Base-by-base conservation (phyloP, 768 basidiomycete genomes). In the Rhizopogon vulgaris region DNA sequence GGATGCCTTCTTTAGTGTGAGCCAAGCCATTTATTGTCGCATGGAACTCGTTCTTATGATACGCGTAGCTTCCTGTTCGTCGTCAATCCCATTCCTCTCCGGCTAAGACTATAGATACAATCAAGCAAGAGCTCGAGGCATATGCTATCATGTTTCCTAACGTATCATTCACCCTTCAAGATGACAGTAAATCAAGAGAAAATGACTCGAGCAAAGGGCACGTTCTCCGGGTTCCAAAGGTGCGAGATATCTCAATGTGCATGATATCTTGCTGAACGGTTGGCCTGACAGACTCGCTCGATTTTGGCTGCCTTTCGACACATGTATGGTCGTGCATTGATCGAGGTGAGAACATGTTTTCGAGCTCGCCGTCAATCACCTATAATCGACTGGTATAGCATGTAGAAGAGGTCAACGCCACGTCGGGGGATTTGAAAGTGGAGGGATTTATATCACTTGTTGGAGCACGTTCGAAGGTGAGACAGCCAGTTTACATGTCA, bases 1-100 rank as follows among this genome's bases (percentile, higher is more conserved):
- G 18, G 95, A 97, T 65, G 84, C 90, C 3, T 99, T 96, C 64
- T 89, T 87, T 63, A 93, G 90, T 62, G 92, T 92, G 55, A 40
- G 81, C 72, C 15, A 28, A 38, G 49, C 38, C 18, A 17, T 51
- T 17, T 41, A 28, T 22, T 48, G 52, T 37, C 39, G 41, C 38
- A 39, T 50, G 41, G 28, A 25, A 24, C 41, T 42, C 41, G 27
- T 12, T 41, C 49, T 38, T 41, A 41, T 54, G 25, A 27, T 58
- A 41, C 27, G 25, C 8, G 22, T 42, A 93, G 91, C 78, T 93
- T 39, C 91, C 91, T 32, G 80, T 94, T 55, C 84, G 91, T 52
- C 80, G 90, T 38, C 74, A 73, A 25, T 83, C 90, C 0, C 88
- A 93, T 67, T 75, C 82, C 12, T 69, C 80, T 22, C 62, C 82